Evolutionary conservation across 1,284 basidiomycete species (phyloP).

Genomic region (Rhizoctonia solani): DNA sequence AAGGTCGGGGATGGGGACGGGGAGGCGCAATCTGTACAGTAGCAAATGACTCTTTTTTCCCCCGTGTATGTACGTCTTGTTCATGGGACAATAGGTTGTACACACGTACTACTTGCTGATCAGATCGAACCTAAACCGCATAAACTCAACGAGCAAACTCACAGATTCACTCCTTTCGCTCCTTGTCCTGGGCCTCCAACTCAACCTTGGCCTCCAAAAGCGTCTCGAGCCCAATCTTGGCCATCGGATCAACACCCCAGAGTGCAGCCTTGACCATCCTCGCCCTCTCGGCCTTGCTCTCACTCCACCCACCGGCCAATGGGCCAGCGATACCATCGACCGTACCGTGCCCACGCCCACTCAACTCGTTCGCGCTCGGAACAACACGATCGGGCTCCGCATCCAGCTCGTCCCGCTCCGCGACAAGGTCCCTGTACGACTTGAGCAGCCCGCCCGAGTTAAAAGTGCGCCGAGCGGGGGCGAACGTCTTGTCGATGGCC

Average conservation of each 20-base stretch:
- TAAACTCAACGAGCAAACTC: too few relatives aligned
- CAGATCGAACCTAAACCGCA: too few relatives aligned
- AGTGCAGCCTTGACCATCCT: conserved; percentile 27
- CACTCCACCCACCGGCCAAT: conserved; percentile 8
- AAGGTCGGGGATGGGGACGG: conserved; percentile 2
- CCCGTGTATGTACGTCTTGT: conserved; percentile 29
- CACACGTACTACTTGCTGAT: not conserved
- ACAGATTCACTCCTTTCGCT: too few relatives aligned
- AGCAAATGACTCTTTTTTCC: not conserved
- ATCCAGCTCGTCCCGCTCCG: not conserved
- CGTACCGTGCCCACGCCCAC: not conserved
- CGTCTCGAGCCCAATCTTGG: conserved; percentile 26
- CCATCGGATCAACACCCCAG: conserved; percentile 33
- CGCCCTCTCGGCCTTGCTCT: conserved; percentile 3
- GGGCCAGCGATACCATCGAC: not conserved
- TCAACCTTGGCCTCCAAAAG: conserved; percentile 26
- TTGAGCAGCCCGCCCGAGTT: not conserved
- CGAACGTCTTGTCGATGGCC: conserved; percentile 21
- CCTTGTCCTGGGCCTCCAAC: conserved; percentile 1
- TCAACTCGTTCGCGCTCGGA: conserved; percentile 1
- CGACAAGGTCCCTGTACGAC: conserved; percentile 2
- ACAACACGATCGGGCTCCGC: conserved; percentile 25
- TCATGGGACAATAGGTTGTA: conserved; percentile 29
- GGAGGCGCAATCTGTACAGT: not conserved
- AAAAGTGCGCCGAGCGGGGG: not conserved